Base-by-base conservation (phyloP, 202 grass and related monocot genomes). In the Panicum virgatum region DNA sequence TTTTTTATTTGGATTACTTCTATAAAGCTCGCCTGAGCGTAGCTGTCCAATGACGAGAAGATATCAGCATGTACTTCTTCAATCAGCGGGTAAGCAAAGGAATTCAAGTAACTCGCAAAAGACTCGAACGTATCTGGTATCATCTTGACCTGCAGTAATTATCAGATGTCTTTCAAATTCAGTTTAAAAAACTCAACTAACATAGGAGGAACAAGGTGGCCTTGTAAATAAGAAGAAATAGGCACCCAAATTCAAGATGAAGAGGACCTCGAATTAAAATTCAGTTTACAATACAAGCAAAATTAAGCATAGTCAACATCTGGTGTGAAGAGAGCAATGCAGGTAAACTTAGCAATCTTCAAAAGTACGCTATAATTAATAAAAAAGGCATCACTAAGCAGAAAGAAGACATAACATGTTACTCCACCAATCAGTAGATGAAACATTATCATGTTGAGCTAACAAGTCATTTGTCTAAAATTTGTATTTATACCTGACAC, bases 1-100 rank as follows among this genome's bases (percentile, higher is more conserved):
- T 70, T 84, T 22, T 77, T 52, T n/a, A 78, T 22, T 75, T 22
- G 43, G 40, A 78, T 40, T 84, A 84, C 44, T 48, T 84, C 39
- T 84, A 70, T 77, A 51, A 78, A 84, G 82, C 46, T 61, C 1
- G 64, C 42, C 22, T 78, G 82, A 67, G 51, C 53, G 76, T 73
- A 54, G 6, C 62, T 12, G 27, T 87, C 78, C 29, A 94, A 70
- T 43, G 66, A 72, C 0, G 84, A 89, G 37, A 62, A 84, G 11
- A 94, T 39, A 42, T 94, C 91, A 19, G 72, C 83, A 14, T 78
- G 88, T 5, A 88, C 37, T 86, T 94, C 92, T 80, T 94, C 92
- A 23, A 94, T 45, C 26, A 89, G 62, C 20, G 92, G 89, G 75
- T 23, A 78, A 9, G 38, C 44, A 59, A 82, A 94, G 3, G 89